Evolutionary conservation across 371 early-diverging fungal species (phyloP).

Genomic region (Umbelopsis sp.): DNA sequence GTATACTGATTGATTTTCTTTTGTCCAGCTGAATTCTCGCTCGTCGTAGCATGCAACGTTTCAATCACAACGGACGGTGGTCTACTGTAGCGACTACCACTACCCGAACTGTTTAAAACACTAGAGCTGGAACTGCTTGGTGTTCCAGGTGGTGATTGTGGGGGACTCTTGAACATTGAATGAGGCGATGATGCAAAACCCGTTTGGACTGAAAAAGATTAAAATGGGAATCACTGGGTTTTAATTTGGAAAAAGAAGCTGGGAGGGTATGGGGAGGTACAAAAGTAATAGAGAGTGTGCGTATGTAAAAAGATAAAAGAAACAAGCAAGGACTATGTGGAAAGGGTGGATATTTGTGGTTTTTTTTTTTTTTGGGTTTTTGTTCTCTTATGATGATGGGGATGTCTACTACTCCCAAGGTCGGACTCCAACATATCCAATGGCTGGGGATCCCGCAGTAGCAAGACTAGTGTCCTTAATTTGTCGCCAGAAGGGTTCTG

Average conservation of each 20-base stretch:
- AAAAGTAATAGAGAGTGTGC: background rate
- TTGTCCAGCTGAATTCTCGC: slow-evolving; percentile 69
- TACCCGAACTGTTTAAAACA: background rate
- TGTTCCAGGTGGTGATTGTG: background rate
- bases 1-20: slow-evolving; percentile 83
- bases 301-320: background rate
- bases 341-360: no score
- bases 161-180: background rate
- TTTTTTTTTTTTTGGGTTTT: no score
- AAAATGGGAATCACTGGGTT: background rate
- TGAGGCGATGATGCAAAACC: background rate
- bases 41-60: slow-evolving; percentile 71
- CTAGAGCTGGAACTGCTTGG: slow-evolving; percentile 5
- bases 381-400: no score
- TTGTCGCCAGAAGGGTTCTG: slow-evolving; percentile 1
- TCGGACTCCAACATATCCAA: slow-evolving; percentile 11
- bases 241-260: background rate
- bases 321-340: no score
- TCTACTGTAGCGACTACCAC: slow-evolving; percentile 19
- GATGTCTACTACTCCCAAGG: slow-evolving; percentile 1
- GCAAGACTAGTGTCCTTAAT: slow-evolving; percentile 19
- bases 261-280: slow-evolving; percentile 1
- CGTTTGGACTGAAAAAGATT: background rate
- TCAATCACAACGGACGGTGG: slow-evolving; percentile 61
- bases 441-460: slow-evolving; percentile 13